These are phyloP conservation scores for Ogataea wickerhamii DNA, from an alignment of 805 yeast species.

Conservation along the genomic window DNA sequence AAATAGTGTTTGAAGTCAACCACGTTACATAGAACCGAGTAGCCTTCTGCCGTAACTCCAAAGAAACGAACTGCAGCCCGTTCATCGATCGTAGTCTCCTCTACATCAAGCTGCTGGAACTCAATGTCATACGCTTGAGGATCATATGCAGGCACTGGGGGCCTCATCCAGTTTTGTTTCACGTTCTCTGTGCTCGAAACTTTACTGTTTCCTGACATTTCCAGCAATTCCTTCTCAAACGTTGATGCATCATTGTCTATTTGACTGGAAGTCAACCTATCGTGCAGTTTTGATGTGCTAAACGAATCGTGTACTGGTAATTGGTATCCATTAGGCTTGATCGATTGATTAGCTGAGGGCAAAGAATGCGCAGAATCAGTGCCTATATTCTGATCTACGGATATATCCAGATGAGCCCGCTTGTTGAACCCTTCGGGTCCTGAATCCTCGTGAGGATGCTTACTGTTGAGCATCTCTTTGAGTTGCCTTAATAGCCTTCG, in stretches of 20 bases:
- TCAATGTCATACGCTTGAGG: conserved; percentile 50
- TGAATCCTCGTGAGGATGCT: conserved; percentile 9
- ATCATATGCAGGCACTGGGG: conserved; percentile 52
- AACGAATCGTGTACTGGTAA: conserved; percentile 29
- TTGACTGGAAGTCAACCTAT: conserved; percentile 27
- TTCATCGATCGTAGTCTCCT: conserved; percentile 63
- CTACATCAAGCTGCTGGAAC: conserved; percentile 94
- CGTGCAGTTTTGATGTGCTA: conserved; percentile 24
- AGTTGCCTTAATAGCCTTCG: too few relatives aligned
- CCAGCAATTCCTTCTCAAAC: conserved; percentile 50
- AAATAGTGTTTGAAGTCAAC: conserved; percentile 86
- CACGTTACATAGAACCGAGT: conserved; percentile 86
- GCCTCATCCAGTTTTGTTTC: conserved; percentile 46
- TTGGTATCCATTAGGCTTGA: conserved; percentile 27
- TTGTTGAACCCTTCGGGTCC: conserved; percentile 13
- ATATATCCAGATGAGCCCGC: conserved; percentile 21
- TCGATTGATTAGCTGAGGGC: conserved; percentile 30
- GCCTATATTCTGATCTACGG: conserved; percentile 22
- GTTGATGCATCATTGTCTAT: conserved; percentile 39
- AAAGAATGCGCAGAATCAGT: conserved; percentile 29
- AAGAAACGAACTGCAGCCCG: conserved; percentile 74
- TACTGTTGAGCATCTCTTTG: conserved; percentile 3
- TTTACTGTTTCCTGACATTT: conserved; percentile 36
- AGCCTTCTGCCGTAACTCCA: conserved; percentile 87
- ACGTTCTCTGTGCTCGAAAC: conserved; percentile 16